A percentile compares a stretch with the other conserved stretches of the same genome.
These are phyloP conservation scores for Fusarium xyrophilum DNA, from an alignment of 2,329 filamentous ascomycete species.

Conservation along the genomic window DNA sequence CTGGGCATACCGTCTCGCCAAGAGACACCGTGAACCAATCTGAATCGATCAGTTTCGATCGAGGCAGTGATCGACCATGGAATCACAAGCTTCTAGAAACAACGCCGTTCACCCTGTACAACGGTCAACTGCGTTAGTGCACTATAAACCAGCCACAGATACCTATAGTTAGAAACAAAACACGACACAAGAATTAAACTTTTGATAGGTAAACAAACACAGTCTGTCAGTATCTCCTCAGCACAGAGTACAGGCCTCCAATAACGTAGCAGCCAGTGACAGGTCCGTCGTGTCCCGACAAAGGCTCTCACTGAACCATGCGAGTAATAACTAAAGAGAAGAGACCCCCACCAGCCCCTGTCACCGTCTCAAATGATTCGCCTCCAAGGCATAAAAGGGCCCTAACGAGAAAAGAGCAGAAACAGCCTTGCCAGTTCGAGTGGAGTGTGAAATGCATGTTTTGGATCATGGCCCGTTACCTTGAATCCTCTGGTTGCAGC, in stretches of 20 bases:
- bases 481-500: conserved; percentile 23
- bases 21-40: neutral
- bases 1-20: neutral
- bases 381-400: conserved; percentile 24
- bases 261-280: neutral
- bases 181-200: neutral
- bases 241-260: conserved; percentile 11
- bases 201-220: conserved; percentile 1
- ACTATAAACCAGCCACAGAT: neutral
- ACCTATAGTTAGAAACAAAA: neutral
- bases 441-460: conserved; percentile 20
- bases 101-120: neutral
- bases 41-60: neutral
- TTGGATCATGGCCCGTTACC: conserved; percentile 22
- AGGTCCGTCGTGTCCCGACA: neutral
- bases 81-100: conserved; percentile 25
- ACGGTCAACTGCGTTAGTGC: conserved; percentile 11
- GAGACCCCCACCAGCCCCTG: conserved; percentile 12
- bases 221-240: neutral
- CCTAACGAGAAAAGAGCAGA: conserved; percentile 15
- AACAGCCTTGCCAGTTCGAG: conserved; percentile 20
- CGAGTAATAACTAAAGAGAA: conserved; percentile 6
- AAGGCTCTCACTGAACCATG: conserved; percentile 15
- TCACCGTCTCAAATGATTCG: conserved; percentile 23
- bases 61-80: neutral